Evolutionary conservation across 2,329 filamentous ascomycete species (phyloP), one percentile per base, ranked within the genome.

Genomic region (Teratosphaeria gauchensis): DNA sequence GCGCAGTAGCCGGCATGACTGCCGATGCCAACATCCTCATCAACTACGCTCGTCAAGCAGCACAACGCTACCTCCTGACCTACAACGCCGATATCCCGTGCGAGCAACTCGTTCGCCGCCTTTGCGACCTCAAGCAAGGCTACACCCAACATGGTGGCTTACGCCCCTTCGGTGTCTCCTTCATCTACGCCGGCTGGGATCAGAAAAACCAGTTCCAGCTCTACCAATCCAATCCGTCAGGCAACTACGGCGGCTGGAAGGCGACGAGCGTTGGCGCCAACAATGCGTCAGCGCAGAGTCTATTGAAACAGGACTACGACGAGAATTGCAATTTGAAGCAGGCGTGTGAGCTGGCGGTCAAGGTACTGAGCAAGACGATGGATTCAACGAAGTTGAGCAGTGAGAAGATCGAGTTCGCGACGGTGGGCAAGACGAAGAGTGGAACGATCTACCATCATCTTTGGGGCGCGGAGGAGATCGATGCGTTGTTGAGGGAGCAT

Each of bases 61-160:
- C 94, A 69, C 94, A 99, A 80, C 86, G 88, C 73, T 97, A 99
- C 79, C 92, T 99, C 74, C 85, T 96, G 66, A 99, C 92, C 70
- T 99, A 99, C 83, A 96, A 97, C 81, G 92, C 96, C 87, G 94
- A 99, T 74, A 99, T 99, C 65, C 94, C 94, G 60, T 99, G 94
- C 80, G 94, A 99, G 77, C 94, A 99, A 78, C 89, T 99, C 59
- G 94, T 99, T 62, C 91, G 94, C 69, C 86, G 90, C 68, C 83
- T 99, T 70, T 99, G 95, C 78, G 94, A 99, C 80, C 80, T 97
- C 66, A 99, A 99, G 83, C 94, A 99, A 78, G 92, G 94, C 62
- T 99, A 99, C 80, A 99, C 94, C 65, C 94, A 99, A 76, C 94
- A 97, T 73, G 94, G 94, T 82, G 94, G 94, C 80, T 88, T 99